Percentiles rank a stretch among this genome's conserved stretches.
Evolutionary conservation across 2,329 filamentous ascomycete species (phyloP).

Genomic region (Aspergillus costaricaensis): DNA sequence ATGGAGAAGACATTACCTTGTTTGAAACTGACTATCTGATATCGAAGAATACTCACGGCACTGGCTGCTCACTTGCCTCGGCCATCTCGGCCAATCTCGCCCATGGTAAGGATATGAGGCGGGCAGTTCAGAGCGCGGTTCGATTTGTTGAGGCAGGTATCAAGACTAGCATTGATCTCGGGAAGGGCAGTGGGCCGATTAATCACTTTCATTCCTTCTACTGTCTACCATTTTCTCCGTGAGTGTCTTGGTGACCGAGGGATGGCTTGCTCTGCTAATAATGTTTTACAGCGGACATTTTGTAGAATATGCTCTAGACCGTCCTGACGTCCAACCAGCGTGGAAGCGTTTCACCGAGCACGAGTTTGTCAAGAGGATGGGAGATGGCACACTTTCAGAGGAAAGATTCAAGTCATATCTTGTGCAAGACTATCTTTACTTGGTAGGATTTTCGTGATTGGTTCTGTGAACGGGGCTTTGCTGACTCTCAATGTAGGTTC

Average conservation of each 20-base stretch:
- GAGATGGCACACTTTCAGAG: slow-evolving; percentile 70
- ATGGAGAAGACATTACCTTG: slow-evolving; percentile 58
- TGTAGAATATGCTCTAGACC: slow-evolving; percentile 76
- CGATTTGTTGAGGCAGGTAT: slow-evolving; percentile 65
- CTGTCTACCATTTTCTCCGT: slow-evolving; percentile 60
- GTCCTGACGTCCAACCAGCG: slow-evolving; percentile 69
- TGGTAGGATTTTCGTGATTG: slow-evolving; percentile 54
- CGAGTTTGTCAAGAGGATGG: slow-evolving; percentile 76
- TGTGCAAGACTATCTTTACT: slow-evolving; percentile 87
- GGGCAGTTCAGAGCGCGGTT: slow-evolving; percentile 58
- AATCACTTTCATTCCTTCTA: slow-evolving; percentile 69
- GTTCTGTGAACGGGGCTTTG: not conserved
- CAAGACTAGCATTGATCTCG: slow-evolving; percentile 56
- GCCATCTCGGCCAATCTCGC: slow-evolving; percentile 66
- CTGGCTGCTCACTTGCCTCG: slow-evolving; percentile 88
- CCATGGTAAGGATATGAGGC: slow-evolving; percentile 48
- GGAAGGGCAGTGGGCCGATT: slow-evolving; percentile 63
- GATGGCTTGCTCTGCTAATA: not conserved
- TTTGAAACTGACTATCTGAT: slow-evolving; percentile 71
- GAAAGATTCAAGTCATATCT: slow-evolving; percentile 86
- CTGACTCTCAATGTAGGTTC: slow-evolving; percentile 56
- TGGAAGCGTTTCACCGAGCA: slow-evolving; percentile 82
- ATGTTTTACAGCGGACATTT: slow-evolving; percentile 65
- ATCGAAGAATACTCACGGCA: slow-evolving; percentile 86
- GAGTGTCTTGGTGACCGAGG: slow-evolving; percentile 27